Conservation (phyloP, 257 asterid genomes). For the Solanum neorickii region DNA sequence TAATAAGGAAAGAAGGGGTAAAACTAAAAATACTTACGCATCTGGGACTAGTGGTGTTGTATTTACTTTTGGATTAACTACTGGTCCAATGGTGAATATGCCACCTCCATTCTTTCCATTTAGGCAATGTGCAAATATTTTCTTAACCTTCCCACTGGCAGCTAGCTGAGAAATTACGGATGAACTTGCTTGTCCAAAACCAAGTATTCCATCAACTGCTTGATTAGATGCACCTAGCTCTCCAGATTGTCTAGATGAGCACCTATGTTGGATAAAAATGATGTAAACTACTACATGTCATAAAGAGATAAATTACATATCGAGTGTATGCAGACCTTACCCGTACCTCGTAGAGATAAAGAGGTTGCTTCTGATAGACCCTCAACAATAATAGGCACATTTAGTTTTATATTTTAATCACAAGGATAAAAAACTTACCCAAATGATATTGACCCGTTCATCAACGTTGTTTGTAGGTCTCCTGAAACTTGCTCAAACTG, state of each 20-base stretch:
- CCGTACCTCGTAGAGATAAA: neutral
- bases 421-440: conserved; percentile 28
- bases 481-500: conserved; percentile 40
- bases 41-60: conserved; percentile 29
- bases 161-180: conserved; percentile 61
- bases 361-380: neutral
- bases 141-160: conserved; percentile 34
- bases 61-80: conserved; percentile 43
- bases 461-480: conserved; percentile 20
- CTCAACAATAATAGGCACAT: neutral
- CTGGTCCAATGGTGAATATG: conserved; percentile 54
- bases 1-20: neutral
- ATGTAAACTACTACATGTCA: conserved; percentile 6
- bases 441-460: conserved; percentile 41
- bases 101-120: conserved; percentile 51
- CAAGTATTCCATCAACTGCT: conserved; percentile 63
- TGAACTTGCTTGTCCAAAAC: conserved; percentile 57
- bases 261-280: conserved; percentile 29
- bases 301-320: neutral
- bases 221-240: conserved; percentile 29
- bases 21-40: conserved; percentile 23
- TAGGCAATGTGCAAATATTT: conserved; percentile 55
- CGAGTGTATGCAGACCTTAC: neutral
- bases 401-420: neutral
- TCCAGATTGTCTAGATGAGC: conserved; percentile 48